phyloP scores from a whole-genome alignment of 2,329 filamentous ascomycete species.

The Fusarium falciforme region DNA sequence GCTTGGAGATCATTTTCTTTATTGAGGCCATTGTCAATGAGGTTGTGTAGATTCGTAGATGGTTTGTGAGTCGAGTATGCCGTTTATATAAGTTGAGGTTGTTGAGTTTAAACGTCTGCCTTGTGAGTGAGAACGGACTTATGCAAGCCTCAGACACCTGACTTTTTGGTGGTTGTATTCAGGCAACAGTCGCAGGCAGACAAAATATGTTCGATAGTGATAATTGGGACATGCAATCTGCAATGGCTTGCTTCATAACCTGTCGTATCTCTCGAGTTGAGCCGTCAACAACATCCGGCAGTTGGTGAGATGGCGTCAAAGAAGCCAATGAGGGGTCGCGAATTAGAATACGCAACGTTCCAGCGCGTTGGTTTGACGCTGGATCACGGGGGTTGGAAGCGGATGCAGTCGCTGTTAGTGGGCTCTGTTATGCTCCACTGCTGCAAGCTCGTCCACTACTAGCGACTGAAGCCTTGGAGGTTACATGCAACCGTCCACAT shows the following conservation, averaged over 20 bases:
- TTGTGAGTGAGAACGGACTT: not conserved
- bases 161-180: conserved; percentile 1
- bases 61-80: not conserved
- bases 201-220: not conserved
- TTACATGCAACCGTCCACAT: conserved; percentile 18
- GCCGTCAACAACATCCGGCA: conserved; percentile 13
- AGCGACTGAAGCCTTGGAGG: conserved; percentile 7
- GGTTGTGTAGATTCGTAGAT: not conserved
- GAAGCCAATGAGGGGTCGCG: conserved; percentile 29
- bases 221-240: not conserved
- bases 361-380: conserved; percentile 32
- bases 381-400: not conserved
- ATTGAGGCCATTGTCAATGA: conserved; percentile 31
- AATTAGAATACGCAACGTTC: conserved; percentile 47
- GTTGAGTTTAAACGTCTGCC: conserved; percentile 9
- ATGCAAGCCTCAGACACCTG: not conserved
- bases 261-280: not conserved
- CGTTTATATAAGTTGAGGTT: not conserved
- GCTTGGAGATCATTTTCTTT: conserved; percentile 35
- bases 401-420: conserved; percentile 1
- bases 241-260: not conserved
- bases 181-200: not conserved
- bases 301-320: conserved; percentile 1
- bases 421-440: conserved; percentile 27
- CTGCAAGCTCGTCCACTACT: conserved; percentile 11